Conservation (phyloP, 441 rosid species). For the Metrosideros polymorpha region DNA sequence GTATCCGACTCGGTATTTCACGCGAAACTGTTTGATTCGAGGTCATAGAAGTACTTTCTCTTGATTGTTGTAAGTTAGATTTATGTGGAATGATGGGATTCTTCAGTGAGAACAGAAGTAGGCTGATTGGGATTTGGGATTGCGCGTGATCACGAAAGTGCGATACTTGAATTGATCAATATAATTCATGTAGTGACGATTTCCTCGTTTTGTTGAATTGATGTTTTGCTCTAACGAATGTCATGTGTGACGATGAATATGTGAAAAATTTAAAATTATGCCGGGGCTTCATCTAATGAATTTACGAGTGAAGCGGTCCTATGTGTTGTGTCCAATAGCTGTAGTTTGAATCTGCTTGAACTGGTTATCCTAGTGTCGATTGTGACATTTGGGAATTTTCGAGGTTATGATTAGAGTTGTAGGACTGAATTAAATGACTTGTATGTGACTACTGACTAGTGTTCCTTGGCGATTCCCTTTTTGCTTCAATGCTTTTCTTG, state of each 20-base stretch:
- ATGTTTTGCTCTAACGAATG: neutral
- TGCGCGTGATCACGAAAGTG: neutral
- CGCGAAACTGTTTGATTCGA: neutral
- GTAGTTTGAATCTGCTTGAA: neutral
- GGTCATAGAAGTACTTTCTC: neutral
- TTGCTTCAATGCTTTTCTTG: neutral
- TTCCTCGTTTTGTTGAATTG: neutral
- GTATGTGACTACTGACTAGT: neutral
- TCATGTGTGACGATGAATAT: neutral
- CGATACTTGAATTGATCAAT: neutral
- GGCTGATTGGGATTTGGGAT: neutral
- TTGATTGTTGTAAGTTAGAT: neutral
- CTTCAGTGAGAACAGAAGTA: neutral
- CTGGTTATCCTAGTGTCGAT: neutral
- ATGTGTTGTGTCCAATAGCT: neutral
- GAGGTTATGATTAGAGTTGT: neutral
- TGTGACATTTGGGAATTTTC: neutral
- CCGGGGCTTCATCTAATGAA: neutral
- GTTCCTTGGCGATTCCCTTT: neutral
- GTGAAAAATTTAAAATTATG: neutral
- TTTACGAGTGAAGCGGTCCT: neutral
- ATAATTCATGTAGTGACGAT: neutral
- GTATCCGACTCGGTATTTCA: neutral
- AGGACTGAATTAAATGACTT: neutral
- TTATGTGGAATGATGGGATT: neutral